Evolutionary conservation across 176 grass and related monocot genomes (phyloP).

Genomic region (Poa annua): DNA sequence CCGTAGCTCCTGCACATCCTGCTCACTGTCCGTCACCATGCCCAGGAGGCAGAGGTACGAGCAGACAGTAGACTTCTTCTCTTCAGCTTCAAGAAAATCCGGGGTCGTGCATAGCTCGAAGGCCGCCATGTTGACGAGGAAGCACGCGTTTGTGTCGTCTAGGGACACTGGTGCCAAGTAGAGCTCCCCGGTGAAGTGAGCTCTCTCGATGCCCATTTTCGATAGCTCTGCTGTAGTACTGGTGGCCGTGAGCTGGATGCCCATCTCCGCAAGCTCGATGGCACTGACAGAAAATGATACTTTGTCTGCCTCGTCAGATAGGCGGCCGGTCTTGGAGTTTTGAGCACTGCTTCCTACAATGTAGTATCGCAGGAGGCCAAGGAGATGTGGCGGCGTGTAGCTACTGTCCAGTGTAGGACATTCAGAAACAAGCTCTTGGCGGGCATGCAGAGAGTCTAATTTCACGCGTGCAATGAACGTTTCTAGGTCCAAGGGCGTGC

Average conservation of each 20-base stretch:
- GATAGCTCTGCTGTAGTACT: neutral
- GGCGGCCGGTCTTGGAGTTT: neutral
- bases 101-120: neutral
- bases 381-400: neutral
- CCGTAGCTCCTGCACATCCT: neutral
- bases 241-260: neutral
- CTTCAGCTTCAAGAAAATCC: neutral
- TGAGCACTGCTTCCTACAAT: neutral
- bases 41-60: conserved; percentile 21
- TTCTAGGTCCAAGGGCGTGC: neutral
- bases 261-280: neutral
- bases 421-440: neutral
- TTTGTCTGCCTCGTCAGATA: neutral
- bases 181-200: neutral
- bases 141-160: neutral
- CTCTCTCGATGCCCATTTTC: neutral
- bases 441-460: neutral
- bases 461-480: neutral
- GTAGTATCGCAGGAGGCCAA: conserved; percentile 1
- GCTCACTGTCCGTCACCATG: neutral
- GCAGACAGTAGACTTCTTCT: neutral
- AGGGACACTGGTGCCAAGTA: neutral
- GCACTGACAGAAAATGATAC: neutral
- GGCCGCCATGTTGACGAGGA: conserved; percentile 17
- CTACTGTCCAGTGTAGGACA: neutral